Evolutionary conservation across 768 basidiomycete species (phyloP), one percentile per base, ranked within the genome.

Genomic region (Tricholoma furcatifolium): DNA sequence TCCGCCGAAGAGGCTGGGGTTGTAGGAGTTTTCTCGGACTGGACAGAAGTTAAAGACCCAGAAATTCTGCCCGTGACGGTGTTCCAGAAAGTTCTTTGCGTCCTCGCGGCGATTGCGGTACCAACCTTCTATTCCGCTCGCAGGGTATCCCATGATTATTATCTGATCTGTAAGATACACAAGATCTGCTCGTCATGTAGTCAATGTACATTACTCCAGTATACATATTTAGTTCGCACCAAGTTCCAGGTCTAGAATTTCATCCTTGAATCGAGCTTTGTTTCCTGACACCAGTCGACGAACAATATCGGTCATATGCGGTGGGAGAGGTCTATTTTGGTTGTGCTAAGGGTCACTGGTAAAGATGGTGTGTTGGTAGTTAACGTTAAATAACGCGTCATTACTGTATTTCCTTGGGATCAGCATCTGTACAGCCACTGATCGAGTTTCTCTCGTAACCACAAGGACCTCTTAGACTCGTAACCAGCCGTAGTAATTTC

Each of bases 31-130:
- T 67, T 94, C 93, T 56, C 74, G 76, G 7, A 85, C 60, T 0
- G 92, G 91, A 58, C 92, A 94, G 54, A 94, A 84, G 66, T 96
- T 94, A 77, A 91, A 93, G 9, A 94, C 81, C 85, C 91, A 89
- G 65, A 82, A 94, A 61, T 91, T 84, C 61, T 83, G 77, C 4
- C 82, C 81, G 61, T 93, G 91, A 42, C 85, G 75, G 48, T 82
- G 72, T 23, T 88, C 83, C 5, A 93, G 75, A 65, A 94, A 93
- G 36, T 75, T 78, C 57, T 84, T 83, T 1, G 85, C 88, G 62
- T 94, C 89, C 23, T 85, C 81, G 34, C 87, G 74, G 31, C 75
- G 77, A 62, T 96, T 96, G 39, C 93, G 79, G 60, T 96, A 96
- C 36, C 89, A 65, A 2, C 85, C 79, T 60, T 91, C 91, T 1